Conservation (phyloP, 1,139 yeast species). For the Petasospora rhodanensis region DNA sequence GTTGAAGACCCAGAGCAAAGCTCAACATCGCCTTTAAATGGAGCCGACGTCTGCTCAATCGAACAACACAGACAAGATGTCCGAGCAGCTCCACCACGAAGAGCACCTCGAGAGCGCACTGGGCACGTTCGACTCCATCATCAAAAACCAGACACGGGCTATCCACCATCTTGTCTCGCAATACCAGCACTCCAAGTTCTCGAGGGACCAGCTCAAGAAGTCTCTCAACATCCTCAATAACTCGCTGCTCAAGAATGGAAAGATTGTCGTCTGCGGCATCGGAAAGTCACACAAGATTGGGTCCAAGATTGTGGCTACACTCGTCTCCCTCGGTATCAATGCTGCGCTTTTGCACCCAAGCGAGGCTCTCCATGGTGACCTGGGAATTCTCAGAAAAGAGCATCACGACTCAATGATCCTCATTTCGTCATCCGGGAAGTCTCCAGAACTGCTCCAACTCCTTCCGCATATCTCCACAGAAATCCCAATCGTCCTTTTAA, state of each 20-base stretch:
- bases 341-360: slow-evolving; percentile 71
- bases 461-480: slow-evolving; percentile 53
- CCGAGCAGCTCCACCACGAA: slow-evolving; percentile 19
- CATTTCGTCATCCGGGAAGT: slow-evolving; percentile 78
- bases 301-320: slow-evolving; percentile 71
- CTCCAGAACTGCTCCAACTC: slow-evolving; percentile 59
- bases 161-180: slow-evolving; percentile 37
- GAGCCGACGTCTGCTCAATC: too few relatives aligned
- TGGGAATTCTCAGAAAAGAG: slow-evolving; percentile 60
- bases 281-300: slow-evolving; percentile 85
- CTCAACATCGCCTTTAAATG: too few relatives aligned
- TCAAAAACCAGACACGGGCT: slow-evolving; percentile 45
- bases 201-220: slow-evolving; percentile 45
- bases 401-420: slow-evolving; percentile 57
- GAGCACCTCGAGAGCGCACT: slow-evolving; percentile 15
- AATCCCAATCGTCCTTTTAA: slow-evolving; percentile 57
- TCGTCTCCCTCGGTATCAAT: slow-evolving; percentile 72
- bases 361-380: slow-evolving; percentile 89
- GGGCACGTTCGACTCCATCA: slow-evolving; percentile 27
- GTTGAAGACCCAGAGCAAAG: too few relatives aligned
- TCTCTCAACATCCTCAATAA: slow-evolving; percentile 50
- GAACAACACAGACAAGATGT: too few relatives aligned
- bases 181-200: slow-evolving; percentile 37
- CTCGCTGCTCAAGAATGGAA: slow-evolving; percentile 51
- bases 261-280: slow-evolving; percentile 72